phyloP scores from a whole-genome alignment of 352 stramenopile genomes.

The Globisporangium carolinianum region DNA sequence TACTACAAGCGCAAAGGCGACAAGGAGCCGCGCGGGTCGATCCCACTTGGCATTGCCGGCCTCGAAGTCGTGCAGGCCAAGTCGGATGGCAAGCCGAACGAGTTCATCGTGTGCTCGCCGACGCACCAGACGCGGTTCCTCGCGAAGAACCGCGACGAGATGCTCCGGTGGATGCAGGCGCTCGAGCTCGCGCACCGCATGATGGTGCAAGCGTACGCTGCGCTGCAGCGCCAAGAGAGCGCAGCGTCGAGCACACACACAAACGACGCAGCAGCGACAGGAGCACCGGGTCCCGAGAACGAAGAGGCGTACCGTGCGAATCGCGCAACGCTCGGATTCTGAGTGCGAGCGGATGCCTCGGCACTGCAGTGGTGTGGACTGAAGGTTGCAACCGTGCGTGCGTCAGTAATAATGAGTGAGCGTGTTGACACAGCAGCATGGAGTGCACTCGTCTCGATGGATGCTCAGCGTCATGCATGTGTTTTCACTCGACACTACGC shows the following conservation, averaged over 20 bases:
- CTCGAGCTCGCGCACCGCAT: slow-evolving; percentile 45
- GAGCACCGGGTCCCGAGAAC: slow-evolving; percentile 6
- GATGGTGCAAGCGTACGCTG: slow-evolving; percentile 30
- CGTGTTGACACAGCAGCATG: not conserved
- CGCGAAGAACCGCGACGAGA: slow-evolving; percentile 65
- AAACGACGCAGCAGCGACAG: not conserved
- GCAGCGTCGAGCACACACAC: slow-evolving; percentile 13
- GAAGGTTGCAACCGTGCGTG: too few species aligned
- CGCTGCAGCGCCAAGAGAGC: slow-evolving; percentile 21
- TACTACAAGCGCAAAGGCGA: slow-evolving; percentile 84
- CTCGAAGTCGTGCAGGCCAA: slow-evolving; percentile 69
- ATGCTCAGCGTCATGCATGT: too few species aligned
- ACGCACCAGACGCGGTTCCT: slow-evolving; percentile 71
- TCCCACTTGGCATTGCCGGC: slow-evolving; percentile 55
- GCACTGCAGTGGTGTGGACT: too few species aligned
- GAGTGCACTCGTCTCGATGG: not conserved
- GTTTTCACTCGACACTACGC: too few species aligned
- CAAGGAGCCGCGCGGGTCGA: slow-evolving; percentile 55
- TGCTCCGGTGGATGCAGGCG: slow-evolving; percentile 61
- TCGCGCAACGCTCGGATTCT: slow-evolving; percentile 70
- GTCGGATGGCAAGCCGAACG: slow-evolving; percentile 56
- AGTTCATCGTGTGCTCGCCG: slow-evolving; percentile 73
- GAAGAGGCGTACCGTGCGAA: slow-evolving; percentile 27
- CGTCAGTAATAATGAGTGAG: not conserved
- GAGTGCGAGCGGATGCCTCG: not conserved